Base-by-base conservation (phyloP, 805 yeast species). In the Candida manassasensis region DNA sequence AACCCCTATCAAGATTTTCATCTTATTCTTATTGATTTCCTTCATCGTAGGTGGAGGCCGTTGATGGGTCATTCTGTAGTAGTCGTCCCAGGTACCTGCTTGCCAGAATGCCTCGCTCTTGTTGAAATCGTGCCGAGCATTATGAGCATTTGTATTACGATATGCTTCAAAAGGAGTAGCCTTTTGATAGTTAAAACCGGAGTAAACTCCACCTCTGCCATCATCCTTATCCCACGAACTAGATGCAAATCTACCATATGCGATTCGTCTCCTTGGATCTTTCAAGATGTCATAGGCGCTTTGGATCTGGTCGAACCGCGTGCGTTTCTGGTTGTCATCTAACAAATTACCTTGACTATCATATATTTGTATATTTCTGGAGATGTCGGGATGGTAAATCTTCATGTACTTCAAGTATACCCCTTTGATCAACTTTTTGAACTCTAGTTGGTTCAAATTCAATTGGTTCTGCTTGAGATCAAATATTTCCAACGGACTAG, bases 381-480 rank as follows among this genome's bases (percentile, higher is more conserved):
- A 48, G 3, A 71, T 53, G 51, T 88, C 97, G 0, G 97, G 96
- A 53, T 88, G 96, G 48, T 88, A 88, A 7, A 79, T 51, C 54
- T 83, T 84, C 8, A 88, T 88, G 31, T 48, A 61, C 33, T 57
- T 57, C 33, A 52, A 45, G 44, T 67, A 65, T 17, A 42, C 57
- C 4, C 43, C 19, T 38, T 62, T 61, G 18, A 67, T 41, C 5
- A 77, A 61, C 35, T 73, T 66, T 44, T 72, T 75, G 49, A 81
- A 83, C 29, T 70, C 69, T 17, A 59, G 43, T 40, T 75, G 75
- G 33, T 81, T 57, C 19, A 53, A 42, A 8, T 47, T 55, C 33
- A 54, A 54, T 37, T 70, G 69, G 28, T 71, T 55, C 16, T 52
- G 52, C 4, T 37, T 22, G 14, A 57, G 29, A 19, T 38, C 34